These are phyloP conservation scores for Solanum pimpinellifolium DNA, from an alignment of 257 asterid species.

Conservation along the genomic window DNA sequence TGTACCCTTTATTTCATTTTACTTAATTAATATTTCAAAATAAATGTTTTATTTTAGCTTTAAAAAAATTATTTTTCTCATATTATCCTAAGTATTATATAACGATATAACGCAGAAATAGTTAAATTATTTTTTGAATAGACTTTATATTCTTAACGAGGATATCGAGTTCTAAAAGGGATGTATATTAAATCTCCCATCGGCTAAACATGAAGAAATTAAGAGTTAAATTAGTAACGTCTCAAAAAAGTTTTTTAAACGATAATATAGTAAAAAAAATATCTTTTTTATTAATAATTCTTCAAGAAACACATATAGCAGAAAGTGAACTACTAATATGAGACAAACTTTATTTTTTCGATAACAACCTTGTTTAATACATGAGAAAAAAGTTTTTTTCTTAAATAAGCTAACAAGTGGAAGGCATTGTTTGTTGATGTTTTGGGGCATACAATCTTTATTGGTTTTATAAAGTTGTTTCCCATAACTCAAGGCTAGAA, in stretches of 20 bases:
- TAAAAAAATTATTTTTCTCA: no score
- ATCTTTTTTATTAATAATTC: neutral
- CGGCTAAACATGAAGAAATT: neutral
- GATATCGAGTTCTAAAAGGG: neutral
- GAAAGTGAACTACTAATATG: neutral
- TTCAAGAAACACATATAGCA: accelerated
- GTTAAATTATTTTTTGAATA: neutral
- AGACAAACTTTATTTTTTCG: no score
- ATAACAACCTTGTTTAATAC: no score
- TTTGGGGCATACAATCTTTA: neutral
- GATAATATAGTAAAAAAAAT: no score
- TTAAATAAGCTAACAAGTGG: neutral
- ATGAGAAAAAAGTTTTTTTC: neutral
- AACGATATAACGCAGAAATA: no score
- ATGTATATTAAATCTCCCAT: neutral
- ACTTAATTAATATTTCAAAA: neutral
- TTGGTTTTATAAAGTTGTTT: neutral
- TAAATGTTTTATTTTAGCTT: neutral
- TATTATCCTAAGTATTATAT: no score
- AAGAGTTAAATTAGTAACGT: no score
- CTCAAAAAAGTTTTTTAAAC: no score
- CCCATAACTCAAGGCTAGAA: neutral
- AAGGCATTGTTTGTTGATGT: neutral
- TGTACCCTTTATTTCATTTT: neutral
- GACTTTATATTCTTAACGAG: neutral